Percentiles rank a stretch among this genome's conserved stretches.
Evolutionary conservation across 1,139 yeast genomes (phyloP).

Genomic region (Debaryomyces sp.): DNA sequence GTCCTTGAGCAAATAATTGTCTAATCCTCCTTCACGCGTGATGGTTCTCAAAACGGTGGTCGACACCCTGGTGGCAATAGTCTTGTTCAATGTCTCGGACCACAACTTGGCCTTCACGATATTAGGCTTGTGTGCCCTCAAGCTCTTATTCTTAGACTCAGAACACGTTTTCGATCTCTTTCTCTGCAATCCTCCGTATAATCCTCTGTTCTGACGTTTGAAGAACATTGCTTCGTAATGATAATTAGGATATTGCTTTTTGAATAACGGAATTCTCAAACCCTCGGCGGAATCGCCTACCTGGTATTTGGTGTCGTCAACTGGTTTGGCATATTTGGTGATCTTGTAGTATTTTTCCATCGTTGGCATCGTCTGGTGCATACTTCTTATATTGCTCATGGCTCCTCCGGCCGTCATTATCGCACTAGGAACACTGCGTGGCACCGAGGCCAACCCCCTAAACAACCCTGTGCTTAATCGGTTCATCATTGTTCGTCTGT

Average conservation of each 20-base stretch:
- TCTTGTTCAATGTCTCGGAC: constrained; percentile 74
- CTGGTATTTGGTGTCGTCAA: constrained; percentile 37
- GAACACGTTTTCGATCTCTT: constrained; percentile 78
- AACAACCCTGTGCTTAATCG: constrained; percentile 3
- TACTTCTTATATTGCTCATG: constrained; percentile 1
- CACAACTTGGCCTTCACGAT: constrained; percentile 73
- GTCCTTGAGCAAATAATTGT: constrained; percentile 81
- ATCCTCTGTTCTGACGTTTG: constrained; percentile 84
- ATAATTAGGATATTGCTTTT: constrained; percentile 68
- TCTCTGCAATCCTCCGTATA: constrained; percentile 86
- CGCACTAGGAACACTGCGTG: background rate
- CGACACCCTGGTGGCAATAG: constrained; percentile 63
- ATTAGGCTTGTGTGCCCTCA: constrained; percentile 83
- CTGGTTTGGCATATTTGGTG: constrained; percentile 40
- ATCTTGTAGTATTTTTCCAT: constrained; percentile 40
- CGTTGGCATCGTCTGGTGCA: constrained; percentile 3
- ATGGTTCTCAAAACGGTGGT: constrained; percentile 84
- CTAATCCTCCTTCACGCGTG: constrained; percentile 92
- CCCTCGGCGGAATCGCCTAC: constrained; percentile 41
- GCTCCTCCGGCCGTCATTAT: background rate
- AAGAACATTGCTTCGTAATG: constrained; percentile 76
- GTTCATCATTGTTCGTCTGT: constrained; percentile 1
- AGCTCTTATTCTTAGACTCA: constrained; percentile 71
- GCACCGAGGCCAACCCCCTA: background rate
- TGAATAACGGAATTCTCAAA: constrained; percentile 48